Percentiles rank a stretch among this genome's conserved stretches.
phyloP scores from a whole-genome alignment of 768 basidiomycete species.

The Suillus placidus region DNA sequence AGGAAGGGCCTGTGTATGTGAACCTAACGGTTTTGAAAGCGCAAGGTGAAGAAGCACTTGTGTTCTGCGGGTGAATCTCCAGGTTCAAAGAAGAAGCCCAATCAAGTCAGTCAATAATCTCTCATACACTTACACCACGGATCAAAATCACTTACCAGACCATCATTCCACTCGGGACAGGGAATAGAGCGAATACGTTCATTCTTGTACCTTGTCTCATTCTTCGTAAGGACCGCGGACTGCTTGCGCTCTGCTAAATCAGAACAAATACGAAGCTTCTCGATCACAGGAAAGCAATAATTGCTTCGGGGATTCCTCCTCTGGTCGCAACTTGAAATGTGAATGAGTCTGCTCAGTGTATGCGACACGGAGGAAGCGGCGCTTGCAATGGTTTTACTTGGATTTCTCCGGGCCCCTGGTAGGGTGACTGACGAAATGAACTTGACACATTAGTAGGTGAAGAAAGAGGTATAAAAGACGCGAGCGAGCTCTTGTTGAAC shows the following conservation, averaged over 20 bases:
- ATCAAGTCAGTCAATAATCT: background rate
- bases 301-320: background rate
- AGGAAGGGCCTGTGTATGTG: background rate
- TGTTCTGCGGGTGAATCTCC: background rate
- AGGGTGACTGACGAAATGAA: background rate
- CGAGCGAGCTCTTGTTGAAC: background rate
- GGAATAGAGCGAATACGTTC: background rate
- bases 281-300: background rate
- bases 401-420: background rate
- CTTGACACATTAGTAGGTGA: background rate
- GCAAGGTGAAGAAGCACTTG: background rate
- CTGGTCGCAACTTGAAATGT: background rate
- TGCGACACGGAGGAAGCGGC: background rate
- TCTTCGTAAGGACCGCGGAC: background rate
- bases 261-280: background rate
- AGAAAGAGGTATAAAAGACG: background rate
- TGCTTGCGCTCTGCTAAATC: background rate
- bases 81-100: background rate
- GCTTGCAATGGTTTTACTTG: background rate
- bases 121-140: background rate
- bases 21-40: background rate
- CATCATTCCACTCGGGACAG: background rate
- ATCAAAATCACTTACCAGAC: background rate
- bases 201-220: background rate
- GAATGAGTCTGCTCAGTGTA: background rate